These are phyloP conservation scores for Ogataea populi-albae DNA, from an alignment of 805 yeast genomes.

Conservation along the genomic window DNA sequence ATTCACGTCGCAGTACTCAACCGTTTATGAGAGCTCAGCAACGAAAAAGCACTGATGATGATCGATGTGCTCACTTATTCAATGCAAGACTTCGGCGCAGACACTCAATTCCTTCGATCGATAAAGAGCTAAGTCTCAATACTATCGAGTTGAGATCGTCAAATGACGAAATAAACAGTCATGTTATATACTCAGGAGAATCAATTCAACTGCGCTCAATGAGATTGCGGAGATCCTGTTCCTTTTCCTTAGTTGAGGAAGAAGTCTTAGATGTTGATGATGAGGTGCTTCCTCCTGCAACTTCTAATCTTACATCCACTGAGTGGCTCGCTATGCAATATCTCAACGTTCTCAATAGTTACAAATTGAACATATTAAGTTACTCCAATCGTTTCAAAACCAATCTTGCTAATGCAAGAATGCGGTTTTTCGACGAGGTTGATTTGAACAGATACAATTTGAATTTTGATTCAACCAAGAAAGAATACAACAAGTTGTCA, in stretches of 20 bases:
- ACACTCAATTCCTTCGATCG: slow-evolving; percentile 37
- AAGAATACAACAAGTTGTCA: slow-evolving; percentile 19
- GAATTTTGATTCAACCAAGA: slow-evolving; percentile 12
- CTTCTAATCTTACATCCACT: slow-evolving; percentile 16
- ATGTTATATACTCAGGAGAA: slow-evolving; percentile 10
- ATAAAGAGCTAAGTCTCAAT: slow-evolving; percentile 31
- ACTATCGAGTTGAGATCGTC: slow-evolving; percentile 24
- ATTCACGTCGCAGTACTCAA: slow-evolving; percentile 3
- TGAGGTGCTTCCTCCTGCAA: slow-evolving; percentile 14
- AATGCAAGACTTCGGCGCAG: slow-evolving; percentile 33
- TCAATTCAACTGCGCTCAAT: slow-evolving; percentile 5
- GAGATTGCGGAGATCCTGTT: slow-evolving; percentile 32
- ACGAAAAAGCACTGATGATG: slow-evolving; percentile 8
- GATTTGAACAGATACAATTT: slow-evolving; percentile 10
- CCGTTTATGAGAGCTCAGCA: slow-evolving; percentile 8
- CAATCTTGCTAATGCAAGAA: slow-evolving; percentile 16
- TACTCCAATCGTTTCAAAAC: slow-evolving; percentile 16
- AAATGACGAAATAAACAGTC: slow-evolving; percentile 22
- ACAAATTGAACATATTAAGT: slow-evolving; percentile 20
- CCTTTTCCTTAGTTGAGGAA: slow-evolving; percentile 31
- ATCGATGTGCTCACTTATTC: slow-evolving; percentile 20
- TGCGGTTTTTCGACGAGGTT: slow-evolving; percentile 18
- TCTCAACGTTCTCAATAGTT: slow-evolving; percentile 17
- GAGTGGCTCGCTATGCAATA: slow-evolving; percentile 30
- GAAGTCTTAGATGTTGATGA: slow-evolving; percentile 12